Evolutionary conservation across 345 rosid genomes (phyloP), one percentile per base, ranked within the genome.

Genomic region (Barbarea vulgaris): DNA sequence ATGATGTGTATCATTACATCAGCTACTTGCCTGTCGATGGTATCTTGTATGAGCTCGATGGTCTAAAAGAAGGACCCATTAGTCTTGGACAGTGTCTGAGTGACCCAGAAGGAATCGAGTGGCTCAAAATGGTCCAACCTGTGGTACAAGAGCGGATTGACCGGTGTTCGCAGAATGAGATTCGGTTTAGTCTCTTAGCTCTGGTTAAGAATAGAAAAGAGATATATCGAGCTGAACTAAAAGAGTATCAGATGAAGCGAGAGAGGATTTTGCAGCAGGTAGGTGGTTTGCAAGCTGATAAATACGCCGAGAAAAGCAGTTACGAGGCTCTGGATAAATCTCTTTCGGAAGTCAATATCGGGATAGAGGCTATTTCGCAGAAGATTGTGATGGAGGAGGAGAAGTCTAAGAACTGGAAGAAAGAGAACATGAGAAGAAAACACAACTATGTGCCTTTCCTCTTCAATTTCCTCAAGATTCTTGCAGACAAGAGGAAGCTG

Each of bases 251-350:
- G 22, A 18, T 56, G 8, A 33, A 78, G 69, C 72, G 81, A 11
- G 81, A 78, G 74, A 72, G 81, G 65, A 67, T 78, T 22, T 33
- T 78, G 73, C 81, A 67, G 74, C 77, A 78, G 81, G 59, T 78
- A 15, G 81, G 73, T 59, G 12, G 58, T 52, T 70, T 81, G 31
- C 96, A 88, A 37, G 64, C 86, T 0, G 96, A 94, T 37, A 83
- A 88, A 79, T 76, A 76, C 15, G 65, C 81, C 0, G 81, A 78
- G 73, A 78, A 72, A 60, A 78, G 81, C 34, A 78, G 74, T 19
- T 78, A 72, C 19, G 81, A 78, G 64, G 81, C 77, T 66, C 64
- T 78, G 7, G 81, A 78, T 59, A 59, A 30, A 11, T 72, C 77
- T n/a, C 77, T 78, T 60, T 66, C 81, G 1, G 77, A 78, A 52